Base-by-base conservation (phyloP, 371 early-diverging fungal species). In the Haplosporangium sp. region DNA sequence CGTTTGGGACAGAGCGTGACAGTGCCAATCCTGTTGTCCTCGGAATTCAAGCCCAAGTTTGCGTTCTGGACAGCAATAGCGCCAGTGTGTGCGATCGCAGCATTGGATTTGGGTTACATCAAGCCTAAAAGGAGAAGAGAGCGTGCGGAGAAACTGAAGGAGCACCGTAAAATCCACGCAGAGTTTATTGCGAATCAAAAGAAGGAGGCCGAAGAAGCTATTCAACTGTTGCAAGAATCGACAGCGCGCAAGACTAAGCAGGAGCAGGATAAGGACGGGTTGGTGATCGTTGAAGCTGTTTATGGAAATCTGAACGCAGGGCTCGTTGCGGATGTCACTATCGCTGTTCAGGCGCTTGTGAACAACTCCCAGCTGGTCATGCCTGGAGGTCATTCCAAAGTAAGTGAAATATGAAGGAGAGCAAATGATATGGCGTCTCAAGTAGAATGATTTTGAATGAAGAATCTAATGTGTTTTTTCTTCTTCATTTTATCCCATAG, bases 381-480 rank as follows among this genome's bases (percentile, higher is more conserved):
- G 69, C 92, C 94, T 9, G 93, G 92, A 20, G 93, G 94, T 42
- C 90, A 91, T 80, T 92, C 96, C 67, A 96, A 97, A 91, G 94
- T 20, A 8, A 29, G 29, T 2, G 4, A 29, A 29, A 29, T 4
- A 4, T 4, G 29, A 29, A 29, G 29, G 29, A 4, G 29, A 29
- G 29, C 29, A 29, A 29, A 29, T 29, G 29, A 5, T 20, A 18
- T 40, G 23, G 18, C 13, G 8, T 9, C 21, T 50, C 8, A 36
- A 54, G 13, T 69, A 29, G 29, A 29, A 29, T 29, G 29, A 29
- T 29, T 29, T 23, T 18, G 11, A 8, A 41, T 13, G 29, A 29
- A 4, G 1, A 16, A 13, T 20, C 53, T 42, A 56, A 43, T 21
- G n/a, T 21, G 40, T n/a, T 21, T 18, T 41, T 21, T 46, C 4